Percentiles rank a stretch among this genome's conserved stretches.
These are phyloP conservation scores for Ulvella scutata DNA, from an alignment of 139 green algal species.

Conservation along the genomic window DNA sequence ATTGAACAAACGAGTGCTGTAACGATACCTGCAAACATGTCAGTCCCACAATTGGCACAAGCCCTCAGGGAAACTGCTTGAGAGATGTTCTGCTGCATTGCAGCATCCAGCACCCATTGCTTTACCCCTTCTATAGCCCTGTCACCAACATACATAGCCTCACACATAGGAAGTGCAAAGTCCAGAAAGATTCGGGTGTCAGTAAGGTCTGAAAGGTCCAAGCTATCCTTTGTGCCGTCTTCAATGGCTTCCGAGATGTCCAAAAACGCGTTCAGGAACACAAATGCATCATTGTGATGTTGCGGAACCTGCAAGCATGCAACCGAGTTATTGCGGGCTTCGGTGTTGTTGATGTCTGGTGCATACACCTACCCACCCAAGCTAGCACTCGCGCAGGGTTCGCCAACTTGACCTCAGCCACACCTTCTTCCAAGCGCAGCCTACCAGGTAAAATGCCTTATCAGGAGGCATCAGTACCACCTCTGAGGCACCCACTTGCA, in stretches of 20 bases:
- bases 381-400: too few species aligned
- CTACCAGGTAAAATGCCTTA: slow-evolving; percentile 29
- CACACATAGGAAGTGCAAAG: slow-evolving; percentile 40
- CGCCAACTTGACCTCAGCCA: not conserved
- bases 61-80: slow-evolving; percentile 23
- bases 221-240: slow-evolving; percentile 16
- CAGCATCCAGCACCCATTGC: slow-evolving; percentile 11
- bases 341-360: not conserved
- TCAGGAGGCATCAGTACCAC: slow-evolving; percentile 37
- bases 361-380: too few species aligned
- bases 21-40: slow-evolving; percentile 51
- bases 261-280: slow-evolving; percentile 72
- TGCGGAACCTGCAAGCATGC: not conserved
- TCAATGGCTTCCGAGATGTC: slow-evolving; percentile 71
- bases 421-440: not conserved
- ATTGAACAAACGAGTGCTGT: too few species aligned
- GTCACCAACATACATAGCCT: slow-evolving; percentile 20
- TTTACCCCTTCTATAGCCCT: not conserved
- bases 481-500: slow-evolving; percentile 11
- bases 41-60: slow-evolving; percentile 42
- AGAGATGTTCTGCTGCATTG: slow-evolving; percentile 21
- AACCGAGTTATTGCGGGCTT: not conserved
- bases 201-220: slow-evolving; percentile 61
- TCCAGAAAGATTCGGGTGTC: slow-evolving; percentile 47
- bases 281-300: slow-evolving; percentile 36